phyloP scores from a whole-genome alignment of 208 protist species.

The Wallacemonas collosoma region DNA sequence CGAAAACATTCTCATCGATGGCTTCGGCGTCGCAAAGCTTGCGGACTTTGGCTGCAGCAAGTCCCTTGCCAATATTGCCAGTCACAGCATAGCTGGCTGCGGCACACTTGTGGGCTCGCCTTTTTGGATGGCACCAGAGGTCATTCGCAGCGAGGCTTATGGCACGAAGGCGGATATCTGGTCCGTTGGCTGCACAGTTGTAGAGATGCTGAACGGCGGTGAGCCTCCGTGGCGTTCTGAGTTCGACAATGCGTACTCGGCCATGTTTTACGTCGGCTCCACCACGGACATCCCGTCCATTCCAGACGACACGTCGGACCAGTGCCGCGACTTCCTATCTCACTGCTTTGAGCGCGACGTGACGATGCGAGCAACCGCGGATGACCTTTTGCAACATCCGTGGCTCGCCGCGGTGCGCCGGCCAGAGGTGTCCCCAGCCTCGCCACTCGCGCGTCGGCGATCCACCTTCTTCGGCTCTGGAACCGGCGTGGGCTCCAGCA shows the following conservation, averaged over 20 bases:
- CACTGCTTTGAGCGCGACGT: slow-evolving; percentile 81
- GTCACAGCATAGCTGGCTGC: slow-evolving; percentile 57
- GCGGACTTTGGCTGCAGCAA: slow-evolving; percentile 92
- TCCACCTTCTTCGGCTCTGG: slow-evolving; percentile 11
- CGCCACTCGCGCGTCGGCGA: slow-evolving; percentile 8
- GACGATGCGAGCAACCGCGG: slow-evolving; percentile 59
- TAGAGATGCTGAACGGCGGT: slow-evolving; percentile 91
- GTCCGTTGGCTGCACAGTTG: slow-evolving; percentile 92
- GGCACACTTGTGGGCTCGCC: slow-evolving; percentile 79
- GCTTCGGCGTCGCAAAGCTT: slow-evolving; percentile 85
- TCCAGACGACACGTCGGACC: slow-evolving; percentile 69
- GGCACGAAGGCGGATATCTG: slow-evolving; percentile 92
- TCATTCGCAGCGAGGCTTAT: slow-evolving; percentile 82
- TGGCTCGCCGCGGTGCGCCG: slow-evolving; percentile 50
- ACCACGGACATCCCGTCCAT: slow-evolving; percentile 73
- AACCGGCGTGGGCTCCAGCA: background rate
- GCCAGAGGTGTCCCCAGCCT: slow-evolving; percentile 13
- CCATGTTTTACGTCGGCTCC: slow-evolving; percentile 78
- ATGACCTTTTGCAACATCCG: slow-evolving; percentile 76
- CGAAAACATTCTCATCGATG: slow-evolving; percentile 89
- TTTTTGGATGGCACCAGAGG: slow-evolving; percentile 90
- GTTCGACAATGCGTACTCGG: slow-evolving; percentile 83
- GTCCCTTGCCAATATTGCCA: slow-evolving; percentile 58
- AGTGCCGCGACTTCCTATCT: slow-evolving; percentile 68
- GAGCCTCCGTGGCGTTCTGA: slow-evolving; percentile 73